These are phyloP conservation scores for Xanthoparmelia taractica DNA, from an alignment of 495 filamentous ascomycete genomes.

Conservation along the genomic window DNA sequence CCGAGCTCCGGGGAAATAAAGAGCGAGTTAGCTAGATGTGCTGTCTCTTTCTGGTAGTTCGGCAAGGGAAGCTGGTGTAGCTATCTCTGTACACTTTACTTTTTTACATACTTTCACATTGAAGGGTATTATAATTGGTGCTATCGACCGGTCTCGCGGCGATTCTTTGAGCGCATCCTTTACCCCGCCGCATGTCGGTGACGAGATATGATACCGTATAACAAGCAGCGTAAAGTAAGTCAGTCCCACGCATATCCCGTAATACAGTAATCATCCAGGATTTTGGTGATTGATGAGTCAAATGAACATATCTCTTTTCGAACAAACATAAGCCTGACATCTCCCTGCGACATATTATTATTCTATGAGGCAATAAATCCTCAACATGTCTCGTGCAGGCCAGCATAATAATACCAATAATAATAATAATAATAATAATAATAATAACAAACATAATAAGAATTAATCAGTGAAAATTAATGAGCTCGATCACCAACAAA, in stretches of 20 bases:
- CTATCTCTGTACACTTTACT: conserved; percentile 7
- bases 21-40: neutral
- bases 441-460: no score
- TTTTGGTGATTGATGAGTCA: no score
- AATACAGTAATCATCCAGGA: neutral
- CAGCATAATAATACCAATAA: no score
- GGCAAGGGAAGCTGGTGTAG: neutral
- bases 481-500: no score
- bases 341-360: no score
- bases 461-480: no score
- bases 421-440: no score
- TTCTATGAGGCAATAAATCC: no score
- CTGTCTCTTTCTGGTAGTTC: neutral
- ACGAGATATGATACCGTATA: neutral
- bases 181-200: conserved; percentile 18
- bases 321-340: no score
- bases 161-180: neutral
- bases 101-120: no score
- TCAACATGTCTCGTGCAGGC: neutral
- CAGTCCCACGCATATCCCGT: no score
- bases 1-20: neutral
- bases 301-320: neutral
- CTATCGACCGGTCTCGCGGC: neutral
- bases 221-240: neutral
- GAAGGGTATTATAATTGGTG: no score